Base-by-base conservation (phyloP, 495 filamentous ascomycete species). In the Hyaloscypha finlandica region DNA sequence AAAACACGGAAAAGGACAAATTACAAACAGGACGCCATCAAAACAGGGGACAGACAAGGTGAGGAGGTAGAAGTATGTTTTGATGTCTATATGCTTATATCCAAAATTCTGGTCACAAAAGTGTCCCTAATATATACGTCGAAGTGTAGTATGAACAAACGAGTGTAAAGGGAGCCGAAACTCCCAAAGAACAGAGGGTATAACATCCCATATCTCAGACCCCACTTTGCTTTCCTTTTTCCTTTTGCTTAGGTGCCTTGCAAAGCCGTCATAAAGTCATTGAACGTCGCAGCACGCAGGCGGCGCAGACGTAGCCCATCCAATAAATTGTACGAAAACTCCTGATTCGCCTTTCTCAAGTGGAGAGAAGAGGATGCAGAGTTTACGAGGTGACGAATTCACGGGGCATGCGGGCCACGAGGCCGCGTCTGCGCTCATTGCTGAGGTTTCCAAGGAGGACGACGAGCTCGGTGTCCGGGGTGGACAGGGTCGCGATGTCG, bases 401-500 rank as follows among this genome's bases (percentile, higher is more conserved):
- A 11, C 22, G 55, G 64, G 55, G 32, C 37, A 60, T 53, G 3
- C 39, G 29, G 8, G 51, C 54, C 37, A 56, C 59, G 29, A 67
- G 5, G 32, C 53, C 63, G 32, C 70, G 58, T 8, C 60, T 30
- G 51, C 69, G 66, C 42, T 59, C 16, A 19, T 62, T 57, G 65
- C 35, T 57, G 22, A 68, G 57, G 32, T 33, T 67, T 33, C 71
- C 71, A n/a, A 74, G 33, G 29, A 74, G 37, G 61, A 63, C 69
- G 67, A 71, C 48, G 53, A 73, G 55, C 19, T 68, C 54, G 25
- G 2, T 37, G 30, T 65, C 61, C 6, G 61, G 51, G 8, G 68
- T 62, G 62, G 80, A 80, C 32, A 74, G 76, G 59, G 83, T 85
- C 71, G 81, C 79, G 61, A 78, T 56, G 63, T 85, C 82, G 29